Conservation (phyloP, 768 basidiomycete species). For the Peribolospora kevripleyi region DNA sequence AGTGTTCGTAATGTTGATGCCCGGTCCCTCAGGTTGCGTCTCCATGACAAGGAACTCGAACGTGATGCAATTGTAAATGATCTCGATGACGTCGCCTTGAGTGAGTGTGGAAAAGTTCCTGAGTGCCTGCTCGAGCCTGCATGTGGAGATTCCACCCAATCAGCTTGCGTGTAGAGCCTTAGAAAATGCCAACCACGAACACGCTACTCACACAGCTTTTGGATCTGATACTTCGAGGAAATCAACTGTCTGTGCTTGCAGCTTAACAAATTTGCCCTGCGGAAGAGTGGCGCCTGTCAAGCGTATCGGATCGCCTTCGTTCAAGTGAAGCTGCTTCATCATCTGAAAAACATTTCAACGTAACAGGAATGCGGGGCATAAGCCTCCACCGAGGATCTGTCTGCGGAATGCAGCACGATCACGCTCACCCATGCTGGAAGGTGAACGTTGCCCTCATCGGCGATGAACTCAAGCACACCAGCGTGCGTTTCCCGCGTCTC, state of each 20-base stretch:
- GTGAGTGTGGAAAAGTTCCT: slow-evolving; percentile 79
- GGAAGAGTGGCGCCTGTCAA: slow-evolving; percentile 66
- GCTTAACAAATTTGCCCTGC: slow-evolving; percentile 86
- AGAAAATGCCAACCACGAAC: neutral
- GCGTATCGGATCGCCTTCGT: slow-evolving; percentile 85
- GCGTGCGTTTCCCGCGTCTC: slow-evolving; percentile 65
- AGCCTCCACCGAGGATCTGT: slow-evolving; percentile 6
- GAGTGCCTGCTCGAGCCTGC: slow-evolving; percentile 75
- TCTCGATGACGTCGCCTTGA: slow-evolving; percentile 92
- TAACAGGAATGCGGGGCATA: neutral
- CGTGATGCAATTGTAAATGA: slow-evolving; percentile 82
- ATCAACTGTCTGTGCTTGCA: slow-evolving; percentile 83
- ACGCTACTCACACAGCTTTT: slow-evolving; percentile 64
- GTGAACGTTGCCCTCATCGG: slow-evolving; percentile 83
- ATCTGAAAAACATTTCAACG: slow-evolving; percentile 26
- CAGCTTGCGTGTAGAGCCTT: neutral
- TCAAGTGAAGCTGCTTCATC: slow-evolving; percentile 86
- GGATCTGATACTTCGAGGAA: slow-evolving; percentile 95
- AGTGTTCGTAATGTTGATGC: slow-evolving; percentile 74
- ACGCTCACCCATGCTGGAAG: slow-evolving; percentile 65
- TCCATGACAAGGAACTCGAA: slow-evolving; percentile 96
- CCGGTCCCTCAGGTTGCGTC: slow-evolving; percentile 49
- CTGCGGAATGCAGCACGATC: neutral
- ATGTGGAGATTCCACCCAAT: neutral
- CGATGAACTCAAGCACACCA: slow-evolving; percentile 96